These are phyloP conservation scores for Schizosaccharomyces versatilis DNA, from an alignment of 1,139 yeast species.

Conservation along the genomic window DNA sequence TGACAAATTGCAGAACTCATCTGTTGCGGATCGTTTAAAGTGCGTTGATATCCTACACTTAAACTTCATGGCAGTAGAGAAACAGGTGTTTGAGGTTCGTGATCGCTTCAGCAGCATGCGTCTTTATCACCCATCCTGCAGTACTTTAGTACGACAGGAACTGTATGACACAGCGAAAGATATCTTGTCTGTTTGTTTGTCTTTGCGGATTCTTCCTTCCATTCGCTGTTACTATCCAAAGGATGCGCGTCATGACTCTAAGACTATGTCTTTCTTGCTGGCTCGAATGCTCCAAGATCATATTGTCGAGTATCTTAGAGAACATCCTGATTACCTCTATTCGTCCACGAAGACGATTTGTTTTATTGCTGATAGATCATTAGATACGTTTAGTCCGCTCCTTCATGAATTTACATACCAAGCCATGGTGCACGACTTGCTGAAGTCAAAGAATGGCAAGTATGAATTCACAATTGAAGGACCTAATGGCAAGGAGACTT, in stretches of 20 bases:
- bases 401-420: constrained; percentile 86
- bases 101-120: background rate
- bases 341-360: constrained; percentile 28
- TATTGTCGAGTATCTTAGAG: constrained; percentile 54
- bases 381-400: constrained; percentile 67
- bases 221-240: constrained; percentile 46
- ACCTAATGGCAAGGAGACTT: constrained; percentile 35
- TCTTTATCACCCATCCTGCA: constrained; percentile 14
- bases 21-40: background rate
- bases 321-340: constrained; percentile 42
- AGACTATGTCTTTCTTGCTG: constrained; percentile 45
- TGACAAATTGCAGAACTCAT: background rate
- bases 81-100: constrained; percentile 1
- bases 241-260: constrained; percentile 30
- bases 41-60: background rate
- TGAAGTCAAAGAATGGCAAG: constrained; percentile 27
- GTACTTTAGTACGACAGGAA: background rate
- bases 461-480: constrained; percentile 41
- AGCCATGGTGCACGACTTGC: constrained; percentile 68
- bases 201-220: constrained; percentile 75
- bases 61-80: background rate
- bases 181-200: constrained; percentile 46
- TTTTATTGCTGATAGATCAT: constrained; percentile 56
- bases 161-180: background rate
- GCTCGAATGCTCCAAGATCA: constrained; percentile 53